phyloP scores from a whole-genome alignment of 2,329 filamentous ascomycete species.

The Aspergillus floridensis region DNA sequence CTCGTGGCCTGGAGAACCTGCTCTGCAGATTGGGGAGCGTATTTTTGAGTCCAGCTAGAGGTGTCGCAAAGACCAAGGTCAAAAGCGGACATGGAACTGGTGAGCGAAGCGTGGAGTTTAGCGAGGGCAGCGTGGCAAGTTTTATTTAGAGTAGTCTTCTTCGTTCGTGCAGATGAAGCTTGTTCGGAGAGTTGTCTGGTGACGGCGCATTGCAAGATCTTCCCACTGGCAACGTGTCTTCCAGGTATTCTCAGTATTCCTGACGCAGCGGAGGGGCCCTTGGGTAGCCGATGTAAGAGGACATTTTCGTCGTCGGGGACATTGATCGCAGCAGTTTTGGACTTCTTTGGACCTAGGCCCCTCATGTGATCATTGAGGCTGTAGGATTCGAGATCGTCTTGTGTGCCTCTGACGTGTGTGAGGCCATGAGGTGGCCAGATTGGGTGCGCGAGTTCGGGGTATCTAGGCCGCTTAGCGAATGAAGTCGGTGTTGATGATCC shows the following conservation, averaged over 20 bases:
- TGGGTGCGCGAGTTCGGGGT: slow-evolving; percentile 33
- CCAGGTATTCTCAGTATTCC: slow-evolving; percentile 28
- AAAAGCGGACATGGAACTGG: slow-evolving; percentile 68
- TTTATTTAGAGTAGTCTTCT: slow-evolving; percentile 5
- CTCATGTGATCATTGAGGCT: background rate
- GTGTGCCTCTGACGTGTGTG: slow-evolving; percentile 52
- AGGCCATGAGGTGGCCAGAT: slow-evolving; percentile 41
- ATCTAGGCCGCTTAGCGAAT: slow-evolving; percentile 26
- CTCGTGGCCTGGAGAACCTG: slow-evolving; percentile 73
- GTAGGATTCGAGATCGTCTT: background rate
- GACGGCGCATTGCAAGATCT: slow-evolving; percentile 28
- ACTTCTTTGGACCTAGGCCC: slow-evolving; percentile 35
- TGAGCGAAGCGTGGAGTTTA: slow-evolving; percentile 60
- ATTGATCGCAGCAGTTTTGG: slow-evolving; percentile 32
- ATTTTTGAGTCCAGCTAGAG: slow-evolving; percentile 76
- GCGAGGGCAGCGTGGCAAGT: slow-evolving; percentile 57
- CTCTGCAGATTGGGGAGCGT: slow-evolving; percentile 66
- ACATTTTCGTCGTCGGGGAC: slow-evolving; percentile 37
- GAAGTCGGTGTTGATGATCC: slow-evolving; percentile 9
- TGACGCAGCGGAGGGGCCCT: background rate
- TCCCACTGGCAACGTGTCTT: slow-evolving; percentile 31
- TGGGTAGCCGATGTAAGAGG: slow-evolving; percentile 16
- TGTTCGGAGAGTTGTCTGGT: slow-evolving; percentile 29
- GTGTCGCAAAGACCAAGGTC: slow-evolving; percentile 75
- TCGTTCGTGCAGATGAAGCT: background rate